A percentile compares a stretch with the other conserved stretches of the same genome.
Evolutionary conservation across 2,329 filamentous ascomycete species (phyloP).

Genomic region (Epichloe amarillans): DNA sequence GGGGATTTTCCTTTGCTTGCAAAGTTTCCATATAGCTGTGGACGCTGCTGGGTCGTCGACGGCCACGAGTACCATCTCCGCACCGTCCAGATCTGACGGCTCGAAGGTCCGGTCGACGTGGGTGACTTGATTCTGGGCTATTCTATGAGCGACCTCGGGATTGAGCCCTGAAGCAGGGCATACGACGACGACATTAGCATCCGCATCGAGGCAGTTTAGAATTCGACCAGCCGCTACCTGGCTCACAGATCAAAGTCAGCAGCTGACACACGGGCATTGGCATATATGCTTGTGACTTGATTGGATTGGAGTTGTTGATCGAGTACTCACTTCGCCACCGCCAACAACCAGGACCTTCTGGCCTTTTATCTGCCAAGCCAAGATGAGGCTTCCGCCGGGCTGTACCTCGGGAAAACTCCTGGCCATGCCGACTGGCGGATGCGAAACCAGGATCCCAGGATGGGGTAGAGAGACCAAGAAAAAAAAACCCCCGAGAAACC

Average conservation of each 20-base stretch:
- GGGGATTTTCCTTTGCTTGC: conserved; percentile 69
- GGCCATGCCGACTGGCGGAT: conserved; percentile 19
- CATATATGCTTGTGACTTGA: neutral
- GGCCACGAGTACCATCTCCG: conserved; percentile 82
- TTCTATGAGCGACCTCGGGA: conserved; percentile 73
- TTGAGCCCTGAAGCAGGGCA: conserved; percentile 71
- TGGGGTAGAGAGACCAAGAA: neutral
- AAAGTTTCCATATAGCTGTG: conserved; percentile 81
- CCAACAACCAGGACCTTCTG: conserved; percentile 88
- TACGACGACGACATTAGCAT: conserved; percentile 78
- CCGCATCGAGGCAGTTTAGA: conserved; percentile 85
- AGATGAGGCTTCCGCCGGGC: conserved; percentile 80
- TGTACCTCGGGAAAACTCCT: conserved; percentile 64
- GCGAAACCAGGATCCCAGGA: neutral
- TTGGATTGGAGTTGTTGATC: conserved; percentile 7
- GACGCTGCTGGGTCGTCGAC: conserved; percentile 91
- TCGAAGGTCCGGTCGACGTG: conserved; percentile 77
- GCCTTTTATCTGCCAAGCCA: conserved; percentile 88
- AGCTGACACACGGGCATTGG: neutral
- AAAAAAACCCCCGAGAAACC: neutral
- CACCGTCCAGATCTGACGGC: conserved; percentile 68
- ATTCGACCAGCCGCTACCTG: conserved; percentile 94
- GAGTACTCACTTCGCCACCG: conserved; percentile 67
- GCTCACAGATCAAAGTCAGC: conserved; percentile 8
- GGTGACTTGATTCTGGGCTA: conserved; percentile 60